Evolutionary conservation across 2,329 filamentous ascomycete species (phyloP).

Genomic region (Arthrobotrys entomopaga): DNA sequence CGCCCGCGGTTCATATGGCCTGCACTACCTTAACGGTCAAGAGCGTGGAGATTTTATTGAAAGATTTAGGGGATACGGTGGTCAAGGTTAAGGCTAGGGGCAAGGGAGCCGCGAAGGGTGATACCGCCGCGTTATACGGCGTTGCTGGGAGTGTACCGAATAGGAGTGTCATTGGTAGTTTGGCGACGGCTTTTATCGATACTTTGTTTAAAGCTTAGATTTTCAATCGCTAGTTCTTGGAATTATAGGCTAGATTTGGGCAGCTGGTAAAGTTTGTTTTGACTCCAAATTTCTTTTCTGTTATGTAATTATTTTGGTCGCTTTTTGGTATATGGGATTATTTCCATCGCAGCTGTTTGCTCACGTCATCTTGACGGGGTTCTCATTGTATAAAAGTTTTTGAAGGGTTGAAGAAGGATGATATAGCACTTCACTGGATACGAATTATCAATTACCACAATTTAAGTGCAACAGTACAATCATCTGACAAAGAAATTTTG

Average conservation of each 20-base stretch:
- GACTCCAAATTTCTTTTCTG: not conserved
- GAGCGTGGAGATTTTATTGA: constrained; percentile 80
- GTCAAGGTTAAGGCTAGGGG: constrained; percentile 76
- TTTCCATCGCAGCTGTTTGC: not conserved
- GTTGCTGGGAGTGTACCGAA: constrained; percentile 95
- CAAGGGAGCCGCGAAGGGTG: constrained; percentile 73
- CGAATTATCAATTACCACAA: too few relatives aligned
- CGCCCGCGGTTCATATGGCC: constrained; percentile 91
- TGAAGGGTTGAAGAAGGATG: not conserved
- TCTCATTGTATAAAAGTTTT: not conserved
- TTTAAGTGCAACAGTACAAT: too few relatives aligned
- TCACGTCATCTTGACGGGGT: not conserved
- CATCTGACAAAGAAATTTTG: too few relatives aligned
- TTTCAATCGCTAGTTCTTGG: not conserved
- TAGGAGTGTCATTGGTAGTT: constrained; percentile 90
- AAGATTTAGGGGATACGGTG: constrained; percentile 73
- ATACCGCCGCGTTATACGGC: constrained; percentile 89
- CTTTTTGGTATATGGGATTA: too few relatives aligned
- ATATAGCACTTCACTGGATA: too few relatives aligned
- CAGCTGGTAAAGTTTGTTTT: not conserved
- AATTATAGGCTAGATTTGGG: not conserved
- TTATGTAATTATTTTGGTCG: too few relatives aligned
- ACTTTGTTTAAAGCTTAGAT: constrained; percentile 85
- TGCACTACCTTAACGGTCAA: constrained; percentile 87
- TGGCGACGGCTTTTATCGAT: constrained; percentile 91